Evolutionary conservation across 192 early-diverging fungal genomes (phyloP), one percentile per base, ranked within the genome.

Genomic region (Coemansia brasiliensis): DNA sequence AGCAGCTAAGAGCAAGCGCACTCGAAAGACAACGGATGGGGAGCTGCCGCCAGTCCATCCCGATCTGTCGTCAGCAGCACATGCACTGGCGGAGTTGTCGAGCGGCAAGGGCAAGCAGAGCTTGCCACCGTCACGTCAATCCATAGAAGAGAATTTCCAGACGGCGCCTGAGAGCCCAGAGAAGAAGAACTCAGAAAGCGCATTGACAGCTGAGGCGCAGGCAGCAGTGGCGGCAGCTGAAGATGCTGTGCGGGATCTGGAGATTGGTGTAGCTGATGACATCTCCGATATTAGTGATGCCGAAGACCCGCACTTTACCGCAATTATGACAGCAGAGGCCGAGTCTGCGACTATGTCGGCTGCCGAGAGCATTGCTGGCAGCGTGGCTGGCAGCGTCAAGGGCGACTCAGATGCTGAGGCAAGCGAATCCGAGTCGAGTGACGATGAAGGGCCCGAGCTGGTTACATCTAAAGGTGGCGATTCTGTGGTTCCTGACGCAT

Each of bases 221-320:
- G 42, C 52, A 3, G 38, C 38, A 15, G 27, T 27, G 26, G 56
- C 39, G 8, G 42, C 35, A 0, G 48, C 51, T 3, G 60, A 57
- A 37, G 56, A 53, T 9, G 57, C 50, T 10, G 49, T 39, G 4
- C 24, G 27, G 0, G 37, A 26, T 4, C 12, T 57, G 52, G 38
- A 26, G 35, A n/a, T 43, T 49, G 55, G 52, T 5, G 61, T 38
- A 0, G 56, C 51, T 2, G 66, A 49, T 21, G 74, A 70, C 6
- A 77, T 77, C 43, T 78, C 74, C 5, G 74, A 78, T 50, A 51
- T 78, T 51, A 78, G 74, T 60, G 74, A 78, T 18, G 43, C 71
- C 22, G 74, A 67, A 3, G 68, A 78, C 57, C 74, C 74, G 25
- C 74, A 70, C 22, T 78, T 78, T 24, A 58, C 67, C 4, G 52